Conservation (phyloP, 2,329 filamentous ascomycete genomes). For the Colletotrichum kahawae region DNA sequence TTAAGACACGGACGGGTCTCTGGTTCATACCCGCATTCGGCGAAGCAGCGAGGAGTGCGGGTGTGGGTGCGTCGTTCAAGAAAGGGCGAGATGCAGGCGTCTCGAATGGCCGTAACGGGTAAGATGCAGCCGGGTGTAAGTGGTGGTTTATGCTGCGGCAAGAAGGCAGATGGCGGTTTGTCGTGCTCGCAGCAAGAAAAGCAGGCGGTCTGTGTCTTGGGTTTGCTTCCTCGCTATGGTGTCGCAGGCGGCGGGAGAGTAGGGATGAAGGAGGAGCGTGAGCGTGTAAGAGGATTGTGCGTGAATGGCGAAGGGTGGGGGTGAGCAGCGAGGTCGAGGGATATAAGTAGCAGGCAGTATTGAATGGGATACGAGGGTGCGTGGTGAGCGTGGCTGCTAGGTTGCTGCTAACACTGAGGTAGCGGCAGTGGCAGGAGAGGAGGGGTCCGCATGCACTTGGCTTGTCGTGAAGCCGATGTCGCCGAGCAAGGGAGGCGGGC, state of each 20-base stretch:
- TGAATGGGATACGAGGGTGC: neutral
- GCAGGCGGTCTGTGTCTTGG: conserved; percentile 18
- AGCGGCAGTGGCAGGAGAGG: neutral
- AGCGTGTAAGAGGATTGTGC: conserved; percentile 21
- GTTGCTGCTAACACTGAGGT: neutral
- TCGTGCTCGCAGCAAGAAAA: neutral
- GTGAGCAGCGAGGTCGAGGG: neutral
- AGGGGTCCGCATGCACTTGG: neutral
- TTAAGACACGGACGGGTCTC: conserved; percentile 15
- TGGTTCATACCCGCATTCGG: conserved; percentile 20
- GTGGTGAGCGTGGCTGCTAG: neutral
- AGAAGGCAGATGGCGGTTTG: neutral
- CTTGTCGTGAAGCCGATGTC: conserved; percentile 7
- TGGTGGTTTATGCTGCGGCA: neutral
- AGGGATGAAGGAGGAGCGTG: conserved; percentile 21
- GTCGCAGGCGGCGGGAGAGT: conserved; percentile 6
- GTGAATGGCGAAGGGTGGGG: neutral
- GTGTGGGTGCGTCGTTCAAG: neutral
- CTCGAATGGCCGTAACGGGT: conserved; percentile 16
- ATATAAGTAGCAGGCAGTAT: conserved; percentile 3
- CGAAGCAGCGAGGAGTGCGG: neutral
- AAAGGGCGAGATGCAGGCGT: conserved; percentile 15
- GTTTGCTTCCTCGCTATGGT: conserved; percentile 9
- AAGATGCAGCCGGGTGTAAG: neutral
- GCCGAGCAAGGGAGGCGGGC: conserved; percentile 9